Percentiles rank a stretch among this genome's conserved stretches.
Conservation (phyloP, 2,329 filamentous ascomycete genomes). For the Diplodia seriata region DNA sequence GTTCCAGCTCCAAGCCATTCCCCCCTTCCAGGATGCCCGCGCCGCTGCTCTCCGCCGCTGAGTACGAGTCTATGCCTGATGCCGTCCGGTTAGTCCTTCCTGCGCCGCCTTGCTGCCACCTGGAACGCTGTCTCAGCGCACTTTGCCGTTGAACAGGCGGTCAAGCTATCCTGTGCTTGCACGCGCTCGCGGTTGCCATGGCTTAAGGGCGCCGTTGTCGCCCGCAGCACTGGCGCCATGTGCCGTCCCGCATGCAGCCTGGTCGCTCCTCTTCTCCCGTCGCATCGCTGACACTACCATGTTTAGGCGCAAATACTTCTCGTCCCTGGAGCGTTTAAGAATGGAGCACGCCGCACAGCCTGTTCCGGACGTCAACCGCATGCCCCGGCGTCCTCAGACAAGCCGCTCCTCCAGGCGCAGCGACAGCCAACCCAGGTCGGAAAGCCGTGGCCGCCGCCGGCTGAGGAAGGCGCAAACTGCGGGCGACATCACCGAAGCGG, state of each 20-base stretch:
- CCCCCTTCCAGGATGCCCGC: conserved; percentile 29
- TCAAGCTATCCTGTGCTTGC: not conserved
- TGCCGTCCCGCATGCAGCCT: conserved; percentile 7
- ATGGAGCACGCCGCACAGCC: conserved; percentile 58
- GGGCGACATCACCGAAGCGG: conserved; percentile 56
- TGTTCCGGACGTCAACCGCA: conserved; percentile 23
- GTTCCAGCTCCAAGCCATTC: not conserved
- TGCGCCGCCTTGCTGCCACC: conserved; percentile 26
- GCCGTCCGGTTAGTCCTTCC: conserved; percentile 52
- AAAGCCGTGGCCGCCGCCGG: conserved; percentile 39
- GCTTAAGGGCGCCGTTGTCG: not conserved
- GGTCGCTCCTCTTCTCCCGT: conserved; percentile 9
- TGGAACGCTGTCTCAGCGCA: conserved; percentile 35
- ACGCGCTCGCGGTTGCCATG: conserved; percentile 1
- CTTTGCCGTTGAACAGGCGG: conserved; percentile 10
- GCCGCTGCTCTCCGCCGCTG: conserved; percentile 45
- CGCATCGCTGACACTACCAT: conserved; percentile 36
- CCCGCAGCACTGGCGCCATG: not conserved
- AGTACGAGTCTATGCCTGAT: conserved; percentile 52
- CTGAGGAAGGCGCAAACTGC: conserved; percentile 46
- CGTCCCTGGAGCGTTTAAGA: conserved; percentile 72
- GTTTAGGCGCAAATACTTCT: conserved; percentile 70
- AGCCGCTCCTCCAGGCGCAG: conserved; percentile 24
- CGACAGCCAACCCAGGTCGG: conserved; percentile 27
- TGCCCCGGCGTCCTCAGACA: conserved; percentile 32